A percentile compares a stretch with the other conserved stretches of the same genome.
phyloP scores from a whole-genome alignment of 208 protist species.

The Wallacemonas rigidus region DNA sequence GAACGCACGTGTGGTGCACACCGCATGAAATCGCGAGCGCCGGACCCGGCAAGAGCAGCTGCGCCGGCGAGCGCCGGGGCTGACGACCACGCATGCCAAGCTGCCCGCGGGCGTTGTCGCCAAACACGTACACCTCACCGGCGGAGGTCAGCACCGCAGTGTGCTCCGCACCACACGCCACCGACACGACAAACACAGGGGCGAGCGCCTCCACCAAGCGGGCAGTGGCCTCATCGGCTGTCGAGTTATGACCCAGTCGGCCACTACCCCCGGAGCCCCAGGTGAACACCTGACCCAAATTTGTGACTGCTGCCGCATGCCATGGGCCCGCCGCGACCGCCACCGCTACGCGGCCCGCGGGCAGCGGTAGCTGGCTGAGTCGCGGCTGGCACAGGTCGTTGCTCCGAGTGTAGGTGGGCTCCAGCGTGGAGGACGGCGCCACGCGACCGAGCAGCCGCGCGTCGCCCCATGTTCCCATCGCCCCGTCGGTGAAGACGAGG shows the following conservation, averaged over 20 bases:
- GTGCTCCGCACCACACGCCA: conserved; percentile 62
- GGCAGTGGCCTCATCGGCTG: conserved; percentile 37
- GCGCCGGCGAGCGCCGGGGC: conserved; percentile 29
- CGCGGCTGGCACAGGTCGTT: conserved; percentile 36
- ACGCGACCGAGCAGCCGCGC: conserved; percentile 47
- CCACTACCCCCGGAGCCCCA: conserved; percentile 67
- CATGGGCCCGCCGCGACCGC: conserved; percentile 53
- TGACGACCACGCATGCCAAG: conserved; percentile 44
- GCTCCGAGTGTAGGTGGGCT: conserved; percentile 33
- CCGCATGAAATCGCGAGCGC: conserved; percentile 66
- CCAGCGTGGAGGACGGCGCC: conserved; percentile 21
- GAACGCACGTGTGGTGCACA: conserved; percentile 57
- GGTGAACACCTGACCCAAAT: conserved; percentile 56
- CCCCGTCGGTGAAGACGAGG: conserved; percentile 50
- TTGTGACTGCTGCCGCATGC: conserved; percentile 64
- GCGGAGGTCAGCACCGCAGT: conserved; percentile 57
- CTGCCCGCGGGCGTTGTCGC: conserved; percentile 62
- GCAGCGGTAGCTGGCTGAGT: conserved; percentile 27
- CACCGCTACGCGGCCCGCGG: conserved; percentile 12
- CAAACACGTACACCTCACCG: conserved; percentile 74
- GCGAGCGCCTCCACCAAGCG: conserved; percentile 49
- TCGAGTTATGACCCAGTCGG: conserved; percentile 65
- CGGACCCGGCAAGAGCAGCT: conserved; percentile 40
- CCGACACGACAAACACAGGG: conserved; percentile 44
- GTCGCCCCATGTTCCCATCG: conserved; percentile 61